These are phyloP conservation scores for Colletotrichum destructivum DNA, from an alignment of 2,329 filamentous ascomycete species.

Conservation along the genomic window DNA sequence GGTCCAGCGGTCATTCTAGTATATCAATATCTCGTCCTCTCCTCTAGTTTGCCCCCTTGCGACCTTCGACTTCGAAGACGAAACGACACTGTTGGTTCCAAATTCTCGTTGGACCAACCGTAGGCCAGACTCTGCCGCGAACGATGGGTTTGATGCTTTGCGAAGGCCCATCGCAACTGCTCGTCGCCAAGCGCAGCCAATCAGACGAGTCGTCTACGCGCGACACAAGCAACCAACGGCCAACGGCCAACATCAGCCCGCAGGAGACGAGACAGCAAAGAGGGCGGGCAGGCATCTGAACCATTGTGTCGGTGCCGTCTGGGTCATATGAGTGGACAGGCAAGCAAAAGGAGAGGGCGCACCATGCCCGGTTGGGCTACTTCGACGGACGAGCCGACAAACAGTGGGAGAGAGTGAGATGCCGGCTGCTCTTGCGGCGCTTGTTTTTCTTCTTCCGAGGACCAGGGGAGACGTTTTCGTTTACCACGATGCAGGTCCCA, in stretches of 20 bases:
- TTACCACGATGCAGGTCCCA: conserved; percentile 7
- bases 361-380: conserved; percentile 20
- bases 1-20: conserved; percentile 13
- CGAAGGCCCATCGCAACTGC: conserved; percentile 1
- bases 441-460: conserved; percentile 1
- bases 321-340: conserved; percentile 34
- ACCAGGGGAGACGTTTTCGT: neutral
- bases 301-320: conserved; percentile 25
- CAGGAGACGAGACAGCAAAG: conserved; percentile 24
- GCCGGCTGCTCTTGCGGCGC: conserved; percentile 19
- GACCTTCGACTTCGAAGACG: neutral
- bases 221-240: conserved; percentile 11
- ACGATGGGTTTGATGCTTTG: conserved; percentile 30
- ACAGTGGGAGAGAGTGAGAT: neutral
- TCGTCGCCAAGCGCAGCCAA: conserved; percentile 37
- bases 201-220: conserved; percentile 33
- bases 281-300: conserved; percentile 10
- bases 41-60: neutral
- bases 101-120: conserved; percentile 24
- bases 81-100: conserved; percentile 18
- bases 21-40: conserved; percentile 25
- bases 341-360: neutral
- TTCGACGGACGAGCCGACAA: neutral
- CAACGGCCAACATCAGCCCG: conserved; percentile 26
- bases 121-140: conserved; percentile 26